Percentiles rank a stretch among this genome's conserved stretches.
phyloP scores from a whole-genome alignment of 2,329 filamentous ascomycete genomes.

The Arthrobotrys musiformis region DNA sequence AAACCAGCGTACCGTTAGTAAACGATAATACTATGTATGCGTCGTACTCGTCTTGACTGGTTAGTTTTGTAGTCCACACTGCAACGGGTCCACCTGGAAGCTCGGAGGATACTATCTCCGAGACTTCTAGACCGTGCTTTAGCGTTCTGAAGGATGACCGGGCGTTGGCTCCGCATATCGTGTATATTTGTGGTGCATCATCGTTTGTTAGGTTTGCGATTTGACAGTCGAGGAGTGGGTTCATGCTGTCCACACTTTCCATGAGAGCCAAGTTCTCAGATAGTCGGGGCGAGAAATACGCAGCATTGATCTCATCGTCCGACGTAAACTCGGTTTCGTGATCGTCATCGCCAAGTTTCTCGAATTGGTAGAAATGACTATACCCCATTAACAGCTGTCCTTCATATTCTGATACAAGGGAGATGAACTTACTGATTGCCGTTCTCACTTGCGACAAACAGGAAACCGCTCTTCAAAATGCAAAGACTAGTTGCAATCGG shows the following conservation, averaged over 20 bases:
- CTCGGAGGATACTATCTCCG: slow-evolving; percentile 94
- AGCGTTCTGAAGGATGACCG: slow-evolving; percentile 90
- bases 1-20: slow-evolving; percentile 85
- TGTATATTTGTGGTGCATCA: slow-evolving; percentile 96
- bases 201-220: slow-evolving; percentile 90
- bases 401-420: neutral
- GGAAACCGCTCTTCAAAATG: slow-evolving; percentile 93
- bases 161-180: slow-evolving; percentile 86
- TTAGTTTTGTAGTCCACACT: slow-evolving; percentile 95
- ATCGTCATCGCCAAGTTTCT: slow-evolving; percentile 95
- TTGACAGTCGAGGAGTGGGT: slow-evolving; percentile 89
- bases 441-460: slow-evolving; percentile 90
- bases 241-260: slow-evolving; percentile 86
- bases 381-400: slow-evolving; percentile 6
- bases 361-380: slow-evolving; percentile 89
- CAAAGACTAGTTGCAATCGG: slow-evolving; percentile 87
- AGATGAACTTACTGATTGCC: slow-evolving; percentile 74
- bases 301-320: slow-evolving; percentile 78
- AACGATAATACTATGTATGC: slow-evolving; percentile 96
- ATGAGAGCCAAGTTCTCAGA: slow-evolving; percentile 85
- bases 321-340: slow-evolving; percentile 87
- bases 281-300: slow-evolving; percentile 84
- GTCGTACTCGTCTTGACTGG: slow-evolving; percentile 83
- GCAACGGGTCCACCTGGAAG: slow-evolving; percentile 86
- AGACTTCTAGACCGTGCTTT: slow-evolving; percentile 91